phyloP scores from a whole-genome alignment of 2,329 filamentous ascomycete genomes.

The Trichoderma asperellum region DNA sequence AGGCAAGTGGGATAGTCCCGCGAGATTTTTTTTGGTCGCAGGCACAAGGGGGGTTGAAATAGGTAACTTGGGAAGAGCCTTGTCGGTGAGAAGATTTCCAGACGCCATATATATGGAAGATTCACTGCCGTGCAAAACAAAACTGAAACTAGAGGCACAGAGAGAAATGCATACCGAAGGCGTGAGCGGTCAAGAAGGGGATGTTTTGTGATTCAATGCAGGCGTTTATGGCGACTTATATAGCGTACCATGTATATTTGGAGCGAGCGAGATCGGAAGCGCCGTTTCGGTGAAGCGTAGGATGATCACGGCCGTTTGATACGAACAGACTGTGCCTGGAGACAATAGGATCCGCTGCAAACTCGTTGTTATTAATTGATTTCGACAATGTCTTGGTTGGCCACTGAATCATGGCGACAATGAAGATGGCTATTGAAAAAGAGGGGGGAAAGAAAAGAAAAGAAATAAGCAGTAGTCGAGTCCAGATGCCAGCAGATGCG shows the following conservation, averaged over 20 bases:
- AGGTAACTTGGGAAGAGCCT: not conserved
- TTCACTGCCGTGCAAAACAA: constrained; percentile 20
- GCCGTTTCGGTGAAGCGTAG: not conserved
- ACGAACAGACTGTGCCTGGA: not conserved
- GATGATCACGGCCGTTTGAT: not conserved
- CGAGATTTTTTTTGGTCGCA: not conserved
- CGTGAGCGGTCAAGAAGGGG: constrained; percentile 14
- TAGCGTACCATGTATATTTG: not conserved
- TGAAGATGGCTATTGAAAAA: not conserved
- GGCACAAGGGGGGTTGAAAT: not conserved
- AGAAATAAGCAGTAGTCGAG: not conserved
- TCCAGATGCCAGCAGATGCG: not conserved
- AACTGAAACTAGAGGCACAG: not conserved
- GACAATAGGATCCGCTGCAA: not conserved
- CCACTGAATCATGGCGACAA: not conserved
- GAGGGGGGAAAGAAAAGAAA: too few species aligned
- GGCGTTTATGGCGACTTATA: not conserved
- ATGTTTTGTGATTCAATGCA: constrained; percentile 27
- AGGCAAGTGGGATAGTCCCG: not conserved
- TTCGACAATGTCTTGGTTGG: not conserved
- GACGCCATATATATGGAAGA: constrained; percentile 1
- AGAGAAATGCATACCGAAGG: not conserved
- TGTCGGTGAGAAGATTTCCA: not conserved
- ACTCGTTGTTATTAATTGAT: not conserved
- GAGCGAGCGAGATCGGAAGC: not conserved